Evolutionary conservation across 108 stramenopile species (phyloP), one percentile per base, ranked within the genome.

Genomic region (Hondaea fermentalgiana): DNA sequence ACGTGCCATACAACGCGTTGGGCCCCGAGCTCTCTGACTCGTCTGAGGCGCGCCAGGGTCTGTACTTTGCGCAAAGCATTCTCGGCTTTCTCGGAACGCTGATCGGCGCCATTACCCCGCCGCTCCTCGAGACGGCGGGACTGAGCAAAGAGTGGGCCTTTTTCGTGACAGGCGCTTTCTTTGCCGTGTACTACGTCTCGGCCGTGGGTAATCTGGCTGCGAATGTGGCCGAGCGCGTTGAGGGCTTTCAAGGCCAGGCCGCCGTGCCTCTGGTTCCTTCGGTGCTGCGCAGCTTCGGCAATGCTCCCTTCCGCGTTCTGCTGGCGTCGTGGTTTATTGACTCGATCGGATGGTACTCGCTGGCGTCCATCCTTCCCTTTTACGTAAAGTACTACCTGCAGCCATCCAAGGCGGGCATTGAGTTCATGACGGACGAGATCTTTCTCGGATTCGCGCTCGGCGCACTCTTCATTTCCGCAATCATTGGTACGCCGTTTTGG

Each of bases 401-500:
- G 57, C 89, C 89, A 17, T 5, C 23, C 29, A 58, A 55, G 57
- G 49, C 87, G n/a, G 87, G 58, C 42, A 23, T 87, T 58, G 47
- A 23, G 47, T 87, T 51, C 87, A 91, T 45, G 58, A 87, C 25
- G 35, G 87, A 90, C 21, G 90, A 90, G 53, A 55, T 87, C 42
- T 87, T 72, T 45, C 91, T 91, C 14, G 91, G 89, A 23, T 44
- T 88, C 49, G 83, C 83, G 29, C 72, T 91, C 17, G 45, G 29
- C 35, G 35, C 87, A 21, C 89, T 91, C 60, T 76, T 91, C 71
- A 58, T 91, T 53, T 29, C 89, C 4, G 89, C 89, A 5, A 89
- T 91, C 87, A 53, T 89, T 8, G 76, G 58, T 64, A 91, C 87
- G 17, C 91, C 91, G 51, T 59, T 91, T 44, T 91, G 91, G 91